Evolutionary conservation across 768 basidiomycete genomes (phyloP), one percentile per base, ranked within the genome.

Genomic region (Cystofilobasidium capitatum): DNA sequence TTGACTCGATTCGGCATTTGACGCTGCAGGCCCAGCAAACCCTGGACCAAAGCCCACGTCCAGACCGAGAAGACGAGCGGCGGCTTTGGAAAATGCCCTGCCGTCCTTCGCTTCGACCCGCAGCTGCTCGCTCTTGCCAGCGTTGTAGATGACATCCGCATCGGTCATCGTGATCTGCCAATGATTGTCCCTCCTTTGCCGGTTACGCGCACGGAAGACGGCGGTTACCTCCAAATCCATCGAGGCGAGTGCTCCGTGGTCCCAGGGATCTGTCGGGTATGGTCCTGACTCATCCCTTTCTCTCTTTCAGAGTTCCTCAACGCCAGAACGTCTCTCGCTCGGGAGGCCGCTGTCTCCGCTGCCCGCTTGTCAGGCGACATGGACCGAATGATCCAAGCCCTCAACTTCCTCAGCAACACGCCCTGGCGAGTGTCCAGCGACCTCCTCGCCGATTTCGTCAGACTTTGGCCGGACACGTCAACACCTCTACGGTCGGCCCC

Each of bases 161-260:
- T 33, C 31, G 51, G 51, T 31, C 51, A 55, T 20, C 88, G 92
- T 1, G 89, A 94, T 76, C 81, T 99, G 29, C 94, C 94, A 12
- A 99, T 98, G 96, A 82, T 99, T 9, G 83, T 93, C 31, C 85
- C 86, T 70, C 94, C 94, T 2, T 86, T 86, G 70, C 89, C 90
- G 0, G 98, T 93, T 94, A 73, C 88, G 1, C 80, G 81, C 65
- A 81, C 85, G 70, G 82, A 87, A 63, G 79, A 86, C 54, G 94
- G 96, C 5, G 89, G 37, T 22, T 47, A 45, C 37, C 8, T 29
- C 13, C 36, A 7, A 1, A 17, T 33, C 31, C 7, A 13, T 0
- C 55, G 45, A 31, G 49, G 87, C 1, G 97, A 97, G 74, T 94
- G 29, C 84, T 85, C 71, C 89, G 86, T 74, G 83, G 81, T 44